Base-by-base conservation (phyloP, 2,329 filamentous ascomycete genomes). In the Cladosporium sp. region DNA sequence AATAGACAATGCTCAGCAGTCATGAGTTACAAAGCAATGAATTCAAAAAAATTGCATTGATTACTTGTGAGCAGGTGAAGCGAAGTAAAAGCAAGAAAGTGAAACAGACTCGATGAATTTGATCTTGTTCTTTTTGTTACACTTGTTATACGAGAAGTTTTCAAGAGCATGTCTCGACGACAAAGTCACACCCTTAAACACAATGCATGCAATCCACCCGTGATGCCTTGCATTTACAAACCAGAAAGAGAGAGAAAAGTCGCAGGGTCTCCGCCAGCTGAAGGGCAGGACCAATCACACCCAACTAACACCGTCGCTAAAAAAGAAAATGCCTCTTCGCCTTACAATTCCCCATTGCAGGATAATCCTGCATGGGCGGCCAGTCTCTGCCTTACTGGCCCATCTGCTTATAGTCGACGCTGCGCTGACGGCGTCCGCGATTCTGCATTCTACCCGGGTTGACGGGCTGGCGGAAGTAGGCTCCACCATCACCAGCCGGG, bases 401-500 rank as follows among this genome's bases (percentile, higher is more conserved):
- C 43, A 96, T 76, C 73, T 95, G 89, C 57, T 88, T 81, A 68
- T 93, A 97, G 71, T 99, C 93, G 66, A 89, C 93, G 9, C 91
- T 91, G 50, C 93, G 80, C 49, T 88, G 83, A 13, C 44, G 24
- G 36, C 44, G 44, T 18, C 44, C 44, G 61, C 89, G 79, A 57
- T 86, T 82, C 61, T 89, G 85, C 61, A 87, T 82, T 44, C 93
- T 83, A 65, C 96, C 88, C 2, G 91, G 92, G 66, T 99, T 99
- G 55, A 97, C 88, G 0, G 93, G 93, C 68, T 96, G 92, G 52
- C 93, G 82, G 68, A 97, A 95, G 71, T 99, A 99, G 6, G 93
- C 88, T 54, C 90, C 89, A 52, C 95, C 90, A 50, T 95, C 89
- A 22, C 36, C 44, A 15, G 44, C 44, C 20, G 44, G 44, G 5